Percentiles rank a stretch among this genome's conserved stretches.
These are phyloP conservation scores for Chrysoporthe cubensis DNA, from an alignment of 2,329 filamentous ascomycete species.

Conservation along the genomic window DNA sequence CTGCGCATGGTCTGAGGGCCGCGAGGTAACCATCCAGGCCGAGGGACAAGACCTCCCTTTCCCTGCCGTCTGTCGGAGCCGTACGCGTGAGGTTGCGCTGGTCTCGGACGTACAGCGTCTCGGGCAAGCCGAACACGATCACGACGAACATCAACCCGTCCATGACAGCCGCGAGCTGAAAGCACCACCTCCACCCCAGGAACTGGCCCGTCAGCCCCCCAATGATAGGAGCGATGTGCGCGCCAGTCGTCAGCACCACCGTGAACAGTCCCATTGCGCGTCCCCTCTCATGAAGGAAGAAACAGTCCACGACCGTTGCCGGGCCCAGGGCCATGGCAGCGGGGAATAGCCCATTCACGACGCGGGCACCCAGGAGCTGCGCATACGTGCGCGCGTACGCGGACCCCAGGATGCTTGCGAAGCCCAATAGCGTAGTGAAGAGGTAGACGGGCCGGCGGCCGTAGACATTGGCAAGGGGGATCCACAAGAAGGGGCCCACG, in stretches of 20 bases:
- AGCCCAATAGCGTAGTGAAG: slow-evolving; percentile 32
- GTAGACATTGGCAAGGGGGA: slow-evolving; percentile 33
- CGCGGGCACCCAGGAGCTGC: slow-evolving; percentile 32
- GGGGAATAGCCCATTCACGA: slow-evolving; percentile 37
- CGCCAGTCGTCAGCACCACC: slow-evolving; percentile 35
- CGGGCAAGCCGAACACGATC: slow-evolving; percentile 36
- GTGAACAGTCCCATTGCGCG: slow-evolving; percentile 38
- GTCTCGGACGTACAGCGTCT: slow-evolving; percentile 36
- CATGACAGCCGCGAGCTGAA: slow-evolving; percentile 36
- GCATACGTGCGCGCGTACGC: slow-evolving; percentile 30
- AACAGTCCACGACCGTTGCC: slow-evolving; percentile 37
- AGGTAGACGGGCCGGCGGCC: slow-evolving; percentile 34
- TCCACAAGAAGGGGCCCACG: slow-evolving; percentile 30
- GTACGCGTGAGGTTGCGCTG: slow-evolving; percentile 13
- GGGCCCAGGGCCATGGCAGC: slow-evolving; percentile 39
- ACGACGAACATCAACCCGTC: slow-evolving; percentile 35
- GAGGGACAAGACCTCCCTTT: slow-evolving; percentile 15
- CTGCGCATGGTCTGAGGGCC: slow-evolving; percentile 31
- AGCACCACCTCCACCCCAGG: slow-evolving; percentile 27
- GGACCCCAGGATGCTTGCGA: slow-evolving; percentile 30
- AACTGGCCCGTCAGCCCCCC: slow-evolving; percentile 27
- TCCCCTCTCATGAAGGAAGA: slow-evolving; percentile 39
- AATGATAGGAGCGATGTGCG: slow-evolving; percentile 36
- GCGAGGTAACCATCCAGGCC: slow-evolving; percentile 26
- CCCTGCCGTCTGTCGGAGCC: slow-evolving; percentile 2